Evolutionary conservation across 2,329 filamentous ascomycete species (phyloP), one percentile per base, ranked within the genome.

Genomic region (Neofusicoccum ribis): DNA sequence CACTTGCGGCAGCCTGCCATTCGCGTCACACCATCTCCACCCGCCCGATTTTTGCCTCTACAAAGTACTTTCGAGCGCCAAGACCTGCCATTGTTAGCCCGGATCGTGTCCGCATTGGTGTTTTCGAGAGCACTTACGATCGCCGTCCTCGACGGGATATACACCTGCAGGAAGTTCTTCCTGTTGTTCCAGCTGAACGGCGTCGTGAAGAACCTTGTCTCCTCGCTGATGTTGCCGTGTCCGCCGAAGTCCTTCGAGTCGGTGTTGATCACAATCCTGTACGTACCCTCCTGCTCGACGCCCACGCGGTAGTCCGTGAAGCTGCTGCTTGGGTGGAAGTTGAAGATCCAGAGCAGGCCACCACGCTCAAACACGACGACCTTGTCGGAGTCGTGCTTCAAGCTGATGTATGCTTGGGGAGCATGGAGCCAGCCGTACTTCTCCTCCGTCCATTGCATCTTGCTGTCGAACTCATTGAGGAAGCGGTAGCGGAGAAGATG

Each of bases 361-460:
- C 88, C 95, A 37, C 95, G 88, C 82, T 99, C 95, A 76, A 97
- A 99, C 3, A 97, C 93, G 69, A 99, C 88, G 49, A 98, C 89
- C 81, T 98, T 99, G 81, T 99, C 95, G 20, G 79, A 83, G 74
- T 98, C 93, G 76, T 99, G 89, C 85, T 98, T 99, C 70, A 98
- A 84, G 67, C 91, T 95, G 73, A 99, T 89, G 76, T 95, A 96
- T 0, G 93, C 95, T 79, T 98, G 94, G 0, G 89, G 81, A 0
- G 90, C 82, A 74, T 91, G 88, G 43, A 99, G 84, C 95, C 95
- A 99, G 69, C 93, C 93, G 74, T 94, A 96, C 78, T 92, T 93
- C 67, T 87, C 87, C 78, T 99, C 95, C 0, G 88, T 88, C 68
- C 86, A 83, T 79, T 99, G 95, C 93, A 99, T 97, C 68, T 89